Evolutionary conservation across 805 yeast species (phyloP), one percentile per base, ranked within the genome.

Genomic region (Komagataella mondaviorum): DNA sequence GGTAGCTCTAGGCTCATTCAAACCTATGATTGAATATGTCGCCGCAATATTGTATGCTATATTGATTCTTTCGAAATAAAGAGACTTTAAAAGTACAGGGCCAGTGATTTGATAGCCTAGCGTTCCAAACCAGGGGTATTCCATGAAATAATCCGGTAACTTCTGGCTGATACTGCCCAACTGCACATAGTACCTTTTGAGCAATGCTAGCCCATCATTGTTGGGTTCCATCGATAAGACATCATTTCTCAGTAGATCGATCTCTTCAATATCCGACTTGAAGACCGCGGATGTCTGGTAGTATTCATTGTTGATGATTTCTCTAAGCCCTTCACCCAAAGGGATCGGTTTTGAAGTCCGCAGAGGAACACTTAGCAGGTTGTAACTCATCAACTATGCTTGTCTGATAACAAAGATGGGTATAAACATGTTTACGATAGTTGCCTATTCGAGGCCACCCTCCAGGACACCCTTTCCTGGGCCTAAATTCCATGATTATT

Each of bases 71-170:
- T 90, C 97, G 58, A 76, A 80, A 22, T 62, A 55, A 4, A 86
- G 61, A 0, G 88, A 78, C 23, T 66, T 63, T 44, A 69, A 59
- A 48, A 65, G 69, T 16, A 72, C 66, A 1, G 80, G 77, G 0
- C 78, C 76, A 6, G 72, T 64, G 2, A 75, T 71, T 17, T 80
- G 68, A 50, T 76, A 75, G 0, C 86, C 83, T 4, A 86, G 65
- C 16, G 88, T 77, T 20, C 83, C 82, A 59, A 69, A 77, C 98
- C 97, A 91, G 0, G 78, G 71, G 56, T 88, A 83, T 44, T 71
- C 75, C 6, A 78, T 65, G 17, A 74, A 69, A 55, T 83, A 83
- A 24, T 71, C 70, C 0, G 93, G 88, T 53, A 90, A 83, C 59
- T 84, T 86, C 48, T 64, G 52, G 44, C 64, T 63, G 6, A 85